Percentiles rank a stretch among this genome's conserved stretches.
Evolutionary conservation across 179 eudicot genomes (phyloP).

Genomic region (Actinidia arguta): DNA sequence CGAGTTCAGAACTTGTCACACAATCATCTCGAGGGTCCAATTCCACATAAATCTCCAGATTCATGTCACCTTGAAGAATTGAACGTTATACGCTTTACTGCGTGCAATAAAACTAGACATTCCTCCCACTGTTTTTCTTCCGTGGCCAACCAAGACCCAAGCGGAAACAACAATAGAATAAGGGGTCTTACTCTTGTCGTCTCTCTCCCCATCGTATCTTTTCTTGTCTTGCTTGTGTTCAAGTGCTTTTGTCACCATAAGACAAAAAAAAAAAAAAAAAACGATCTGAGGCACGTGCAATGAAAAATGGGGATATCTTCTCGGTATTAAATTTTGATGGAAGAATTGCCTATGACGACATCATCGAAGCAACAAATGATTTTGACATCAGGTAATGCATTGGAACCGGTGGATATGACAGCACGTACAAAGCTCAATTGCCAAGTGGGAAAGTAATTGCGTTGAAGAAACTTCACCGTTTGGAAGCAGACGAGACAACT

Average conservation of each 20-base stretch:
- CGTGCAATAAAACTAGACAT: not conserved
- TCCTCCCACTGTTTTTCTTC: not conserved
- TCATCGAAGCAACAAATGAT: too few relatives aligned
- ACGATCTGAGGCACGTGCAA: not conserved
- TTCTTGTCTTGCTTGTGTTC: not conserved
- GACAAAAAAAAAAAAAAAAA: not conserved
- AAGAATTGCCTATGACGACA: slow-evolving; percentile 38
- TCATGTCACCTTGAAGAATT: not conserved
- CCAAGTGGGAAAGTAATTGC: slow-evolving; percentile 42
- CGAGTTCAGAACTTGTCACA: not conserved
- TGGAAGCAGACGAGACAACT: slow-evolving; percentile 17
- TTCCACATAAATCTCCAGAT: not conserved
- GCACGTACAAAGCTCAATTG: too few relatives aligned
- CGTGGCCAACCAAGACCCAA: too few relatives aligned
- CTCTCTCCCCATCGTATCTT: not conserved
- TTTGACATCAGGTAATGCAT: too few relatives aligned
- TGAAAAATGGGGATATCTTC: slow-evolving; percentile 26
- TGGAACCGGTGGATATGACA: too few relatives aligned
- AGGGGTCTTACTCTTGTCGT: not conserved
- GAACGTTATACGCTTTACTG: not conserved
- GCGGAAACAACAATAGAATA: not conserved
- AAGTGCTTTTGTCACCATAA: not conserved
- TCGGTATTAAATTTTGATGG: slow-evolving; percentile 40
- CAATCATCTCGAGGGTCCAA: not conserved
- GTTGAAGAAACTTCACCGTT: slow-evolving; percentile 42